Percentiles rank a stretch among this genome's conserved stretches.
phyloP scores from a whole-genome alignment of 257 asterid genomes.

The Solanum paucissectum region DNA sequence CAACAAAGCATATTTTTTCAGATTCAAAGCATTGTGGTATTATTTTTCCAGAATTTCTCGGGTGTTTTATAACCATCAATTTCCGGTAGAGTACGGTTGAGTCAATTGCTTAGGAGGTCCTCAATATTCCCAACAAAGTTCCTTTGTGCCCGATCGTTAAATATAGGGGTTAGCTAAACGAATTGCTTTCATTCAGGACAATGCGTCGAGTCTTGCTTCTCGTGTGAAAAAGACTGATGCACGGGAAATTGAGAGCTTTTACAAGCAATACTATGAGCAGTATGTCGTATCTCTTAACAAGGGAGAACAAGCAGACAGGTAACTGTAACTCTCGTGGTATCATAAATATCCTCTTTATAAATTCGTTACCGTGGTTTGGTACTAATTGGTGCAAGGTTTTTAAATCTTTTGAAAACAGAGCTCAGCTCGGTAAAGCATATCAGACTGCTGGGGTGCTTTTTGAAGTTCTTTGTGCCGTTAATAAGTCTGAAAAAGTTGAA shows the following conservation, averaged over 20 bases:
- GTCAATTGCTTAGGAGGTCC: background rate
- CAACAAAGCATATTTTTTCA: background rate
- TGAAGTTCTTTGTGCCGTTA: slow-evolving; percentile 98
- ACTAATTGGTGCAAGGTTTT: background rate
- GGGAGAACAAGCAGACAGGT: slow-evolving; percentile 98
- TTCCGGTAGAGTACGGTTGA: background rate
- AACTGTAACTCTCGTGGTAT: background rate
- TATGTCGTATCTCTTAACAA: slow-evolving; percentile 88
- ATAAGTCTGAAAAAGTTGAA: slow-evolving; percentile 83
- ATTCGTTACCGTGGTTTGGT: background rate
- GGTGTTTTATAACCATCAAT: background rate
- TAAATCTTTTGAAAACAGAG: slow-evolving; percentile 33
- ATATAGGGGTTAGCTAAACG: background rate
- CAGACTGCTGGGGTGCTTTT: slow-evolving; percentile 97
- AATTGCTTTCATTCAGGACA: slow-evolving; percentile 46
- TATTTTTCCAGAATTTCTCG: background rate
- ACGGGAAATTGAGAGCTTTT: slow-evolving; percentile 93
- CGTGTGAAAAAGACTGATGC: slow-evolving; percentile 95
- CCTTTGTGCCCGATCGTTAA: background rate
- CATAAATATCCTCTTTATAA: background rate
- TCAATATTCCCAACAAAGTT: background rate
- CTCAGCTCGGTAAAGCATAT: slow-evolving; percentile 96
- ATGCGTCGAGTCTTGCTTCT: slow-evolving; percentile 68
- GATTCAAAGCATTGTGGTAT: background rate
- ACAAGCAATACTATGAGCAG: slow-evolving; percentile 88